Percentiles rank a stretch among this genome's conserved stretches.
phyloP scores from a whole-genome alignment of 208 protist species.

The Naegleria gruberi region DNA sequence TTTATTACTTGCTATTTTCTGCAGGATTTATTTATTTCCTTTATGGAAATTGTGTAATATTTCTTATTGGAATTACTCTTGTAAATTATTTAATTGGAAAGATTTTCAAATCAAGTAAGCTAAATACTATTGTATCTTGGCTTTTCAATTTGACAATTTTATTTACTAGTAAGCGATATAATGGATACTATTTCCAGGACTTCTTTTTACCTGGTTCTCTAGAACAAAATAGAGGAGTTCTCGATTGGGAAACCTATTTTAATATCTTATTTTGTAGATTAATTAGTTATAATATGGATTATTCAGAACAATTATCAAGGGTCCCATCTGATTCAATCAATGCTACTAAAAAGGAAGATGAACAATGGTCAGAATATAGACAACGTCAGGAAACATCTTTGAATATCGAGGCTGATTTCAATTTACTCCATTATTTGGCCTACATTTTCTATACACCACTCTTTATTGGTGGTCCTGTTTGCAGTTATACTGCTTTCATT shows the following conservation, averaged over 20 bases:
- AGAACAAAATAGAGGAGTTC: not conserved
- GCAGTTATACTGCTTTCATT: constrained; percentile 72
- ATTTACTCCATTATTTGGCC: constrained; percentile 59
- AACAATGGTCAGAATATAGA: constrained; percentile 25
- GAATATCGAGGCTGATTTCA: constrained; percentile 49
- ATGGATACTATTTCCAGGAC: not conserved
- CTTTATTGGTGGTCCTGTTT: constrained; percentile 75
- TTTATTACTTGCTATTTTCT: not conserved
- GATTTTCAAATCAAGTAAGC: not conserved
- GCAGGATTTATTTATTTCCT: not conserved
- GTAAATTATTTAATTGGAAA: constrained; percentile 6
- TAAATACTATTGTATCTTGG: not conserved
- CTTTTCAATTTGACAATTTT: not conserved
- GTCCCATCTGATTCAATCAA: not conserved
- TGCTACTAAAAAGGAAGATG: not conserved
- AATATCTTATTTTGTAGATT: constrained; percentile 37
- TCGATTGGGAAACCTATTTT: constrained; percentile 30
- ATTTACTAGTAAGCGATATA: not conserved
- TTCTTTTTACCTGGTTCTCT: not conserved
- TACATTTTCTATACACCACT: constrained; percentile 75
- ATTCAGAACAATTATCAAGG: not conserved
- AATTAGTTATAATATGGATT: constrained; percentile 30
- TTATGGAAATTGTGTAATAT: not conserved
- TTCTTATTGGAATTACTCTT: not conserved
- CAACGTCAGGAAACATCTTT: constrained; percentile 11